Evolutionary conservation across 139 green algal genomes (phyloP).

Genomic region (Trebouxia sp.): DNA sequence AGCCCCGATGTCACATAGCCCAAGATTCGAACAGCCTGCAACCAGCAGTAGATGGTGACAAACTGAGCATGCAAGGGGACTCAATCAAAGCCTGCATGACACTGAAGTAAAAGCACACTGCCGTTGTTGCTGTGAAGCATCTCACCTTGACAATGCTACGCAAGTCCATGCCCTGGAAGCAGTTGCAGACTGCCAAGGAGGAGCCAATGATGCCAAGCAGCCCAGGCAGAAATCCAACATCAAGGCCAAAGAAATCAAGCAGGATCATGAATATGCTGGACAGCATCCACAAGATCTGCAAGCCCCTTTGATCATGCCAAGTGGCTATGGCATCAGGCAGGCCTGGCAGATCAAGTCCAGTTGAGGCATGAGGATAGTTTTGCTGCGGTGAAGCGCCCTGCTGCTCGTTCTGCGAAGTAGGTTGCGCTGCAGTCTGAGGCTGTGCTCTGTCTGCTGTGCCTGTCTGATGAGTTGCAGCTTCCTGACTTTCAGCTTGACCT

Average conservation of each 20-base stretch:
- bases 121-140: too few relatives aligned
- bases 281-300: conserved; percentile 15
- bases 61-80: too few relatives aligned
- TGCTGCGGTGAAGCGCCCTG: too few relatives aligned
- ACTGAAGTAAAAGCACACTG: too few relatives aligned
- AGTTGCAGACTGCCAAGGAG: conserved; percentile 19
- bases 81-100: too few relatives aligned
- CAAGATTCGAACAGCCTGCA: conserved; percentile 14
- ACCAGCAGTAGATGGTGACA: too few relatives aligned
- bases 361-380: too few relatives aligned
- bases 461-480: neutral
- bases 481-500: neutral
- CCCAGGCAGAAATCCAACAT: neutral
- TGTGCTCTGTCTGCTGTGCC: neutral
- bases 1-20: neutral
- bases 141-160: conserved; percentile 22
- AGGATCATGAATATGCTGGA: conserved; percentile 23
- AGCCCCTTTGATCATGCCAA: conserved; percentile 18
- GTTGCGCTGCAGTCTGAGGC: neutral
- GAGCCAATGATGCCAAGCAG: conserved; percentile 11
- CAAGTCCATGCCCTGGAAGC: conserved; percentile 14
- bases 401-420: neutral
- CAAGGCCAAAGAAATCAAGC: conserved; percentile 2
- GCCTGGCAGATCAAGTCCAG: neutral
- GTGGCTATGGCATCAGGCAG: conserved; percentile 1